phyloP scores from a whole-genome alignment of 1,139 yeast genomes.

The Candida sanyaensis region DNA sequence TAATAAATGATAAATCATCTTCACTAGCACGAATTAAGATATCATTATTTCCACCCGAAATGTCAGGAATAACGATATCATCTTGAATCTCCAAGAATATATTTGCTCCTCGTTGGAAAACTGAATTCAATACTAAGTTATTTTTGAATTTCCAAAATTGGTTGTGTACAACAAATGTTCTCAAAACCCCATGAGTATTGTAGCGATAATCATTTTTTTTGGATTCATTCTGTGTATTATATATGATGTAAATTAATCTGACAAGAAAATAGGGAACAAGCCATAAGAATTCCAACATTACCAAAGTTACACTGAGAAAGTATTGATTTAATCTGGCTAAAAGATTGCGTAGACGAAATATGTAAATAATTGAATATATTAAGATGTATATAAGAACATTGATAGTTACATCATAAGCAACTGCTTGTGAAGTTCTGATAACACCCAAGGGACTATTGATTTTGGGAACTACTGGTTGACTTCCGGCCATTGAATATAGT shows the following conservation, averaged over 20 bases:
- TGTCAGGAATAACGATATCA: slow-evolving; percentile 3
- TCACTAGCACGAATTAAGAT: not conserved
- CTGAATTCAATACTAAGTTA: slow-evolving; percentile 11
- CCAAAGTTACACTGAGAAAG: slow-evolving; percentile 1
- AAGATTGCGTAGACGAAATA: slow-evolving; percentile 9
- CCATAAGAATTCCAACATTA: slow-evolving; percentile 5
- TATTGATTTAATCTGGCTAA: slow-evolving; percentile 3
- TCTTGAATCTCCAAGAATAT: slow-evolving; percentile 10
- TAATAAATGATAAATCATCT: slow-evolving; percentile 3
- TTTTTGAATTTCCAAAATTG: slow-evolving; percentile 10
- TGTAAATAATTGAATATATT: slow-evolving; percentile 6
- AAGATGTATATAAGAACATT: slow-evolving; percentile 9
- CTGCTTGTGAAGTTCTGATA: slow-evolving; percentile 7
- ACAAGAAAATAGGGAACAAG: slow-evolving; percentile 8
- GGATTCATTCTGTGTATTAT: slow-evolving; percentile 7
- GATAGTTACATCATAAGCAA: slow-evolving; percentile 10
- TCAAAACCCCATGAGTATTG: slow-evolving; percentile 12
- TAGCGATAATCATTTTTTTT: slow-evolving; percentile 9
- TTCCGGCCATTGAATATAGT: not conserved
- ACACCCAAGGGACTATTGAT: slow-evolving; percentile 7
- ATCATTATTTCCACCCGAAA: slow-evolving; percentile 1
- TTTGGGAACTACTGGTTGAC: slow-evolving; percentile 4
- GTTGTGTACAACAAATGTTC: slow-evolving; percentile 11
- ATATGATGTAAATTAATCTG: slow-evolving; percentile 8
- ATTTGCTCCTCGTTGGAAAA: slow-evolving; percentile 12